Percentiles rank a stretch among this genome's conserved stretches.
Evolutionary conservation across 805 yeast genomes (phyloP).

Genomic region (Kluyveromyces dobzhanskii): DNA sequence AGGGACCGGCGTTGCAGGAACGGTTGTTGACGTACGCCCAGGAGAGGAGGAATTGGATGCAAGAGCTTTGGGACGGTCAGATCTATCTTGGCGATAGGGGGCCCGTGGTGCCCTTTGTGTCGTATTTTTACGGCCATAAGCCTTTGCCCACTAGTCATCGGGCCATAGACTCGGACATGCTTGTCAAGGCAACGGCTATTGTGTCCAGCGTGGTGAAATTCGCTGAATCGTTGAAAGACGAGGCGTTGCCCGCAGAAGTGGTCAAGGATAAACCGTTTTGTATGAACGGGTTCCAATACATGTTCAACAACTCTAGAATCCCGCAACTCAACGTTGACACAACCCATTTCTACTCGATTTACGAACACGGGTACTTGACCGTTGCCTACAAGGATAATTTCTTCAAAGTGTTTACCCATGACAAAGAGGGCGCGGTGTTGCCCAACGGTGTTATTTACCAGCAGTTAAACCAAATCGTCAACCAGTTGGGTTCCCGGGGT

Average conservation of each 20-base stretch:
- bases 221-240: slow-evolving; percentile 55
- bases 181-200: slow-evolving; percentile 69
- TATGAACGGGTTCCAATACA: slow-evolving; percentile 84
- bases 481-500: slow-evolving; percentile 23
- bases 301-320: slow-evolving; percentile 84
- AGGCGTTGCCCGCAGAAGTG: slow-evolving; percentile 70
- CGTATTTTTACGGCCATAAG: slow-evolving; percentile 81
- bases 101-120: slow-evolving; percentile 90
- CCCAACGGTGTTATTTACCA: slow-evolving; percentile 42
- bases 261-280: slow-evolving; percentile 78
- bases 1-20: slow-evolving; percentile 59
- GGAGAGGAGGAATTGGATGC: slow-evolving; percentile 73
- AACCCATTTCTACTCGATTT: slow-evolving; percentile 41
- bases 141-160: slow-evolving; percentile 39
- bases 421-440: slow-evolving; percentile 34
- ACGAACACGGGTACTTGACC: slow-evolving; percentile 54
- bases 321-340: slow-evolving; percentile 63
- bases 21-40: slow-evolving; percentile 52
- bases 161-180: slow-evolving; percentile 50
- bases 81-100: slow-evolving; percentile 88
- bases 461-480: slow-evolving; percentile 51
- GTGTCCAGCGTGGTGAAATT: slow-evolving; percentile 61
- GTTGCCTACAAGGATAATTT: slow-evolving; percentile 72
- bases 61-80: slow-evolving; percentile 88
- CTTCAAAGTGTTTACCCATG: slow-evolving; percentile 66